Base-by-base conservation (phyloP, 768 basidiomycete species). In the Hericium alpestre region DNA sequence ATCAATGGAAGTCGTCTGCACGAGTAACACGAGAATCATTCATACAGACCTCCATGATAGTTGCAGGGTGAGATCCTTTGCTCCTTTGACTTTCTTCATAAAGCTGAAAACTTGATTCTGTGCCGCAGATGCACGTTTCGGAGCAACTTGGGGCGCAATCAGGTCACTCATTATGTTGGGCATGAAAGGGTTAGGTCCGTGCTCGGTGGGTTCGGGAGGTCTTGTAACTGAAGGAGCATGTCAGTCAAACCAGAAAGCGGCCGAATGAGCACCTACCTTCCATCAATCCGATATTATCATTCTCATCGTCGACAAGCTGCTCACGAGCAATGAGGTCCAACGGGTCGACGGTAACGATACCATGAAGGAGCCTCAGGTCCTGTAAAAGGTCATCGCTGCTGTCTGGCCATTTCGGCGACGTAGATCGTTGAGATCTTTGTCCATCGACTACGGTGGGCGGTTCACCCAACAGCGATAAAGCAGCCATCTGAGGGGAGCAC, bases 21-120 rank as follows among this genome's bases (percentile, higher is more conserved):
- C 38, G 38, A 20, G 13, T 15, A 25, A 12, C 13, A 38, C 52
- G 32, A 22, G 25, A 5, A 40, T 13, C 22, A 27, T 27, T 27
- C 9, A 1, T 13, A 38, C 59, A 48, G 48, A 22, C 61, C 59
- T 60, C 61, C 61, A 62, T 2, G 59, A 55, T 11, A 62, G 39
- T 38, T 62, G 56, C 10, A 62, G 20, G 52, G 55, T 62, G 23
- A 60, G 50, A 15, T 56, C 53, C 46, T 57, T 62, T 22, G 51
- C 38, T 15, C 59, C 61, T 47, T 57, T 57, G 56, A 43, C 27
- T 20, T 12, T 7, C 18, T 23, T 25, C 49, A 53, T 22, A 53
- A 56, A 9, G 25, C 20, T 18, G 51, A 56, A 46, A 37, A 61
- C 32, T 32, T 32, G 32, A 32, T 32, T 32, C 9, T 32, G 32